Conservation (phyloP, 257 asterid genomes). For the Avicennia marina region DNA sequence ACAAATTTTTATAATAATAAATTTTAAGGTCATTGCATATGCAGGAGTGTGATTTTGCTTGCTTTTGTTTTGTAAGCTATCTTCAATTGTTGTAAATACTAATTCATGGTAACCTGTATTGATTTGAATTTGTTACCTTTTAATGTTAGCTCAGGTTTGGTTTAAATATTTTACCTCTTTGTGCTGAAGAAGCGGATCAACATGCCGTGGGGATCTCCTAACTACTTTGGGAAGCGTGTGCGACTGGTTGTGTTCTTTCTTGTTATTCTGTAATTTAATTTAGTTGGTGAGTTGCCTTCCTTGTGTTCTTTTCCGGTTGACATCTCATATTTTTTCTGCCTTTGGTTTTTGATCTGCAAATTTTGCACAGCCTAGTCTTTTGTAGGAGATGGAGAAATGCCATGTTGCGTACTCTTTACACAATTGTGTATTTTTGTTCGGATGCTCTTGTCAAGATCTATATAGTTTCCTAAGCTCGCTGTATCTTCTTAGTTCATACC, state of each 20-base stretch:
- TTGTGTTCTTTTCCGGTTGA: not conserved
- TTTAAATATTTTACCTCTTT: conserved; percentile 6
- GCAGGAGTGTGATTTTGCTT: too few species aligned
- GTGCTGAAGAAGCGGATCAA: conserved; percentile 38
- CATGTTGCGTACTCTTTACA: too few species aligned
- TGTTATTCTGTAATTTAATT: conserved; percentile 53
- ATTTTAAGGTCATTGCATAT: too few species aligned
- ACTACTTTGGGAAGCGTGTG: conserved; percentile 54
- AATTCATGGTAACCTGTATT: not conserved
- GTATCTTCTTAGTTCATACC: too few species aligned
- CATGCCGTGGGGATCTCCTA: conserved; percentile 77
- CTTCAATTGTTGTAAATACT: too few species aligned
- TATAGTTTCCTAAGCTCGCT: too few species aligned
- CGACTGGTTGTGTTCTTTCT: conserved; percentile 61
- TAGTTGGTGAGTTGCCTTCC: conserved; percentile 41
- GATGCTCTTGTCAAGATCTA: too few species aligned
- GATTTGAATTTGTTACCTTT: not conserved
- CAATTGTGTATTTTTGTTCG: too few species aligned
- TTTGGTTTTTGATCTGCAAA: not conserved
- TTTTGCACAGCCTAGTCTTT: not conserved
- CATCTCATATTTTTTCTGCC: not conserved
- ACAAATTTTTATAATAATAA: too few species aligned
- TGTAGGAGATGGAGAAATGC: too few species aligned
- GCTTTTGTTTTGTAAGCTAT: too few species aligned
- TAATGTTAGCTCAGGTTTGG: conserved; percentile 28